A percentile compares a stretch with the other conserved stretches of the same genome.
Conservation (phyloP, 495 filamentous ascomycete genomes). For the Penicillium parvum region DNA sequence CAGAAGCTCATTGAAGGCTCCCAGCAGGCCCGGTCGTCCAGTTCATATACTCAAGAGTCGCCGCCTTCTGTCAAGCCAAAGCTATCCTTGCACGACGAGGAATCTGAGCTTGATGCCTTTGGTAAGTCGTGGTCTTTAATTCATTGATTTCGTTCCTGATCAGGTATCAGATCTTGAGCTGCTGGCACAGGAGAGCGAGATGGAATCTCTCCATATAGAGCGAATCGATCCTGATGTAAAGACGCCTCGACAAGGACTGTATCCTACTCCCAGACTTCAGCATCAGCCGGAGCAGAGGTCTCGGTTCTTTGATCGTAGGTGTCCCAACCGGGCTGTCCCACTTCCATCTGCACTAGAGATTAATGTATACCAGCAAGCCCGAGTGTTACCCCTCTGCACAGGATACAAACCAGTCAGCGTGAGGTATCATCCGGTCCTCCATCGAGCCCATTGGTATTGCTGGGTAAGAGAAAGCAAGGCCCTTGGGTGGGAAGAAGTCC, state of each 20-base stretch:
- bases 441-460: conserved; percentile 31
- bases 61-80: background rate
- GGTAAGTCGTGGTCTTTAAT: conserved; percentile 32
- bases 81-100: conserved; percentile 15
- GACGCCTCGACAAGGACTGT: background rate
- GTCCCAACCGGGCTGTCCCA: background rate
- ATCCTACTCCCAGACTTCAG: background rate
- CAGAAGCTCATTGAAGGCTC: conserved; percentile 28
- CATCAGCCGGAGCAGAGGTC: conserved; percentile 13
- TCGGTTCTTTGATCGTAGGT: conserved; percentile 33
- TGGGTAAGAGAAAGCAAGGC: conserved; percentile 11
- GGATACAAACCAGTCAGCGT: conserved; percentile 25
- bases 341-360: background rate
- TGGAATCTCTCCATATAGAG: too few species aligned
- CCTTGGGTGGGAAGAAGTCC: background rate
- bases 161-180: conserved; percentile 33
- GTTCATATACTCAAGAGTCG: background rate
- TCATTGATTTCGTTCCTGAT: background rate
- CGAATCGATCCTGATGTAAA: too few species aligned
- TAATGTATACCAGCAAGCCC: conserved; percentile 18
- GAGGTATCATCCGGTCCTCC: conserved; percentile 17
- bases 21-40: conserved; percentile 10
- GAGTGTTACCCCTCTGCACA: conserved; percentile 21
- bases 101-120: conserved; percentile 44
- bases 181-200: conserved; percentile 27